phyloP scores from a whole-genome alignment of 2,329 filamentous ascomycete genomes.

The Sporothrix curviconia region DNA sequence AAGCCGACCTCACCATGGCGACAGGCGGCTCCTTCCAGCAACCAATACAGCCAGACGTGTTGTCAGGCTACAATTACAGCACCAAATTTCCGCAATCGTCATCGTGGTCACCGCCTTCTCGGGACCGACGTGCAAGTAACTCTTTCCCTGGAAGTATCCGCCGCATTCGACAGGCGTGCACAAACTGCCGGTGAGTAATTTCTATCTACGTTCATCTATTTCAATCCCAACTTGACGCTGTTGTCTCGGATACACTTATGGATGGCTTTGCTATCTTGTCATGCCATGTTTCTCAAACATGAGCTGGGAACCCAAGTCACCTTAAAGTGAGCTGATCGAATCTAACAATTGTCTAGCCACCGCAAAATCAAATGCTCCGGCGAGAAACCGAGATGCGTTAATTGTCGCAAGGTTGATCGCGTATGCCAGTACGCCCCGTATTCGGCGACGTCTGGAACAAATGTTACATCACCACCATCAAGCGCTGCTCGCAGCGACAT shows the following conservation, averaged over 20 bases:
- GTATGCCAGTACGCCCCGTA: neutral
- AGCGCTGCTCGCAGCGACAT: neutral
- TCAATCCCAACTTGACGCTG: too few species aligned
- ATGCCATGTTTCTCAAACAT: too few species aligned
- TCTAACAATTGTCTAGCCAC: too few species aligned
- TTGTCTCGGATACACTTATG: too few species aligned
- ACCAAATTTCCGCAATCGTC: neutral
- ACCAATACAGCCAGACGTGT: neutral
- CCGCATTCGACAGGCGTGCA: neutral
- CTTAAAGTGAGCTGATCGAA: too few species aligned
- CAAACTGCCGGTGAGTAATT: neutral
- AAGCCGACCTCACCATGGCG: too few species aligned
- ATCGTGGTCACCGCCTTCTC: neutral
- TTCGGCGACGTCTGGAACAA: neutral
- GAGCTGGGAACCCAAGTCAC: too few species aligned
- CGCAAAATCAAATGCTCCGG: neutral
- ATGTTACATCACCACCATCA: neutral
- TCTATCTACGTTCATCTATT: too few species aligned
- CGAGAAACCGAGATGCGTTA: neutral
- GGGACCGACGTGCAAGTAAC: neutral
- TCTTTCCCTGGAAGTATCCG: neutral
- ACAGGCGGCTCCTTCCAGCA: neutral
- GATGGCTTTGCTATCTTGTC: too few species aligned
- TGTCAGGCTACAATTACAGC: neutral
- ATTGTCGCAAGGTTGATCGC: neutral